A percentile compares a stretch with the other conserved stretches of the same genome.
Evolutionary conservation across 2,329 filamentous ascomycete species (phyloP).

Genomic region (Monosporascus cannonballus): DNA sequence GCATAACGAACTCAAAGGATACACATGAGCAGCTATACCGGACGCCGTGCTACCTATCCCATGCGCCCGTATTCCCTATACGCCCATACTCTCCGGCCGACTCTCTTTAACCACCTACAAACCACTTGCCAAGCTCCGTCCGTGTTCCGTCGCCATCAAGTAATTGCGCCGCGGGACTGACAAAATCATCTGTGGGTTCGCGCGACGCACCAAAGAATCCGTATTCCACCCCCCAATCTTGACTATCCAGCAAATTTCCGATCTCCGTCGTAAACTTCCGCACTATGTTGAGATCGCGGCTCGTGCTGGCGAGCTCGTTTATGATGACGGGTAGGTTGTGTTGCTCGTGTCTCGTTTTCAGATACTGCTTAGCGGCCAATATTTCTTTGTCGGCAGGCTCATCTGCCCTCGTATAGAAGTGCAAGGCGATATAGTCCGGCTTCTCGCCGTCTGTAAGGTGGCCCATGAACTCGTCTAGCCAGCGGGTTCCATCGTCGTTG

Average conservation of each 20-base stretch:
- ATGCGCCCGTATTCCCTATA: too few species aligned
- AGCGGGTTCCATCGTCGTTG: slow-evolving; percentile 27
- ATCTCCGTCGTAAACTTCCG: slow-evolving; percentile 28
- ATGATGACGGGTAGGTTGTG: slow-evolving; percentile 30
- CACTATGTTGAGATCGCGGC: slow-evolving; percentile 26
- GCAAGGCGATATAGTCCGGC: slow-evolving; percentile 33
- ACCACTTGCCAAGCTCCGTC: slow-evolving; percentile 1
- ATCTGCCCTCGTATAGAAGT: slow-evolving; percentile 26
- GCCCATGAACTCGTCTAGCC: slow-evolving; percentile 31
- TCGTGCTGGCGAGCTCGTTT: slow-evolving; percentile 33
- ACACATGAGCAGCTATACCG: too few species aligned
- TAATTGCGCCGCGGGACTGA: slow-evolving; percentile 34
- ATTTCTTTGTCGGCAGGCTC: slow-evolving; percentile 18
- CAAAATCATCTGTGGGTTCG: slow-evolving; percentile 30
- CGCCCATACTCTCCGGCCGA: too few species aligned
- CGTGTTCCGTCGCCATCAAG: slow-evolving; percentile 29
- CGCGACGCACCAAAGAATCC: slow-evolving; percentile 34
- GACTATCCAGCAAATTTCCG: slow-evolving; percentile 33
- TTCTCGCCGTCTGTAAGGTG: slow-evolving; percentile 17
- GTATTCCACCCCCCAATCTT: slow-evolving; percentile 32
- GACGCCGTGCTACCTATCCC: too few species aligned
- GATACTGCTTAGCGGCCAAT: slow-evolving; percentile 27
- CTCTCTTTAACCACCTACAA: neutral
- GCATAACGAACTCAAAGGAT: too few species aligned
- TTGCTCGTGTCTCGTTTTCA: slow-evolving; percentile 27